Base-by-base conservation (phyloP, 305 asterid genomes). In the Striga hermonthica region DNA sequence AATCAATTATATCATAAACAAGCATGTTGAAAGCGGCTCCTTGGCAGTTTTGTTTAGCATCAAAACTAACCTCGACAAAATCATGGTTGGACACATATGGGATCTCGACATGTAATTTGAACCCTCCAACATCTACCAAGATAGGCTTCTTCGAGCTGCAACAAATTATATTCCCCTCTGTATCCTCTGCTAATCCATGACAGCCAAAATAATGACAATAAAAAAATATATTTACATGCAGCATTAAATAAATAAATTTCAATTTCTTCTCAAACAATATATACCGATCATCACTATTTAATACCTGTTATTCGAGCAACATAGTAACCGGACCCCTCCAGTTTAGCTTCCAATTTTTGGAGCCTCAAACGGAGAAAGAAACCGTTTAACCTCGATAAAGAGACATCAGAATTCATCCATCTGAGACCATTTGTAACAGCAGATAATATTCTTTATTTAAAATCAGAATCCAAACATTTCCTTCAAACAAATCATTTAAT, bases 51-150 rank as follows among this genome's bases (percentile, higher is more conserved):
- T n/a, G n/a, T n/a, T 7, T 3, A 9, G 39, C 9, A 28, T 6
- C 15, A 22, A 22, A 57, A 72, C 60, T 73, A 70, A 91, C 98
- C 96, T 89, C 95, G 5, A 80, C 70, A 71, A 91, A 87, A 65
- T 81, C 95, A 40, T 83, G 85, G 78, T 91, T 91, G 72, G 98
- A 91, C 64, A 91, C 67, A 6, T 81, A 81, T 56, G 74, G 87
- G 67, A 90, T 81, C 65, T 78, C 92, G 56, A 89, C 84, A 6
- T 76, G 75, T 74, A 86, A 82, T 61, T 76, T 76, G 70, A 84
- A 64, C 72, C 96, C 97, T 68, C 85, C 86, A 66, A 85, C 78
- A 65, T 83, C 81, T 22, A 83, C 97, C 65, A 73, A 67, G 45
- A 91, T 73, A 37, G 76, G 74, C 31, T 75, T 81, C 73, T 74